A percentile compares a stretch with the other conserved stretches of the same genome.
These are phyloP conservation scores for Omphalotus guepiniiformis DNA, from an alignment of 768 basidiomycete genomes.

Conservation along the genomic window DNA sequence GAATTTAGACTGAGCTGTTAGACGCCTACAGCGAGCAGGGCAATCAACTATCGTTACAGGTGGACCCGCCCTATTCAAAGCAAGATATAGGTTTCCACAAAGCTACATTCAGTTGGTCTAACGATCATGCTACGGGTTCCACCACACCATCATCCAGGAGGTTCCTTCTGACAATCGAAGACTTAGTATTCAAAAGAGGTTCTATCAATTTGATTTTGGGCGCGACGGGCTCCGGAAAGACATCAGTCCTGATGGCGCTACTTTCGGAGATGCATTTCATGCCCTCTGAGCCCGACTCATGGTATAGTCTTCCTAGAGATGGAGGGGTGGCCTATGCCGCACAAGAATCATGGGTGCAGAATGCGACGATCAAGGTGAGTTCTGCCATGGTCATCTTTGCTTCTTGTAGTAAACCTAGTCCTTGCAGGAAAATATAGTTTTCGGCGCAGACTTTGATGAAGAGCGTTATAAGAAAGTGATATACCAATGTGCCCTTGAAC, in stretches of 20 bases:
- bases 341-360: constrained; percentile 85
- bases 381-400: background rate
- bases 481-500: constrained; percentile 67
- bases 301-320: constrained; percentile 66
- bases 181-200: constrained; percentile 49
- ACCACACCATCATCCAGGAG: constrained; percentile 38
- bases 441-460: constrained; percentile 72
- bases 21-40: constrained; percentile 32
- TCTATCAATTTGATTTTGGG: constrained; percentile 57
- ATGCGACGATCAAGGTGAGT: constrained; percentile 63
- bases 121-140: constrained; percentile 25
- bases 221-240: constrained; percentile 40
- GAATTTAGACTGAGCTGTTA: constrained; percentile 41
- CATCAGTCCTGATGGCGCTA: constrained; percentile 61
- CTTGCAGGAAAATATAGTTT: constrained; percentile 70
- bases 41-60: background rate
- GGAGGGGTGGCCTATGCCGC: constrained; percentile 75
- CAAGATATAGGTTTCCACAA: constrained; percentile 48
- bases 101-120: constrained; percentile 54
- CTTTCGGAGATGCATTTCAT: constrained; percentile 69
- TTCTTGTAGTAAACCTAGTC: no score
- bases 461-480: constrained; percentile 75
- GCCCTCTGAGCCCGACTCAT: constrained; percentile 47
- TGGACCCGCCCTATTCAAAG: constrained; percentile 6
- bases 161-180: constrained; percentile 47